Base-by-base conservation (phyloP, 164 flowering plant species). In the Aristolochia californica region DNA sequence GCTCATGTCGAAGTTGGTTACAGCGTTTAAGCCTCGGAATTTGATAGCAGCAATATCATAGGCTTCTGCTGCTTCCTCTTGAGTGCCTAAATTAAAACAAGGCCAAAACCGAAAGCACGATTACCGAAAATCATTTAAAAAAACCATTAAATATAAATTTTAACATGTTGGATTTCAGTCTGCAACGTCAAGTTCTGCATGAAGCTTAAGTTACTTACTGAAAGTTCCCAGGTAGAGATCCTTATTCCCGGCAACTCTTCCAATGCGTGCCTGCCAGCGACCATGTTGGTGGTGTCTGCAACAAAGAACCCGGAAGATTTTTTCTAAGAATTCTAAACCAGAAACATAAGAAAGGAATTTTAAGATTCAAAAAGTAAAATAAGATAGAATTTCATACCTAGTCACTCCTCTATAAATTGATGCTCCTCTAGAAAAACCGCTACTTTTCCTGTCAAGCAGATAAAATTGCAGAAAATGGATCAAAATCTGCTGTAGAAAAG, bases 391-490 rank as follows among this genome's bases (percentile, higher is more conserved):
- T 47, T 9, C 57, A 48, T 30, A 87, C 95, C 95, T 84, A 57
- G 95, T 87, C 30, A 87, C 95, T 18, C 95, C 95, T 66, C 95
- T 74, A 61, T 87, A 87, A 1, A 83, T 83, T 0, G 95, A 87
- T 22, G 95, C 95, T 55, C 95, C 95, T 66, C 95, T 78, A n/a
- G 95, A 87, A 51, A 87, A 87, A 16, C 95, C 95, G 66, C 91
- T 84, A 40, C 95, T 87, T 65, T 77, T 83, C 68, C 95, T 84
- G 70, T 22, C 8, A 25, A 54, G 49, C 17, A 27, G 49, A 7
- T 43, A 47, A 15, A 40, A 20, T 53, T 17, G 16, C 18, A 30
- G n/a, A 43, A 18, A 48, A 27, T 34, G 40, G 38, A 45, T 23
- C 21, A 43, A 24, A 57, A 14, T 14, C 15, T 17, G 24, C 13